Evolutionary conservation across 805 yeast genomes (phyloP).

Genomic region (Sugiyamaella boreocaroliniensis): DNA sequence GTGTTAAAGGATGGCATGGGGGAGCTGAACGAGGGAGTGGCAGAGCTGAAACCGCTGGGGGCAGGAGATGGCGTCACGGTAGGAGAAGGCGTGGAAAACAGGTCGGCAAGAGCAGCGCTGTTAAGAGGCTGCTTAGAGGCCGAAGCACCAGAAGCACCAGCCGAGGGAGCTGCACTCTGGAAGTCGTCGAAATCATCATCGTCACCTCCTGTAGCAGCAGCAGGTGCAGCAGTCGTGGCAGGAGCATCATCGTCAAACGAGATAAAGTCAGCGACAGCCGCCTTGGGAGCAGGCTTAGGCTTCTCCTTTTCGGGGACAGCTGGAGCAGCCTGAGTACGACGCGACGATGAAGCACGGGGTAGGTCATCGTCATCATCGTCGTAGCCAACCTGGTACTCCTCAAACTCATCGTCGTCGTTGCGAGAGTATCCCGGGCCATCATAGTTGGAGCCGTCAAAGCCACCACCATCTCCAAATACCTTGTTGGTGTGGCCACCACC

Average conservation of each 20-base stretch:
- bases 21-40: not conserved
- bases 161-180: slow-evolving; percentile 50
- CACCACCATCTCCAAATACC: slow-evolving; percentile 39
- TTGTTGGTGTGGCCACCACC: slow-evolving; percentile 32
- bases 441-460: slow-evolving; percentile 31
- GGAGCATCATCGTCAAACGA: slow-evolving; percentile 22
- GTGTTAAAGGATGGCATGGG: no score
- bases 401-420: slow-evolving; percentile 34
- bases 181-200: slow-evolving; percentile 62
- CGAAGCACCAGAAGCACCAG: slow-evolving; percentile 17
- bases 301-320: slow-evolving; percentile 8
- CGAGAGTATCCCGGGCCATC: slow-evolving; percentile 26
- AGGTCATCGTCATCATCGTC: slow-evolving; percentile 2
- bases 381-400: slow-evolving; percentile 30
- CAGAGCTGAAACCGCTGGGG: not conserved
- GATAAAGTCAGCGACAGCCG: slow-evolving; percentile 20
- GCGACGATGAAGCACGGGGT: slow-evolving; percentile 1
- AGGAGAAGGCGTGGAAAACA: slow-evolving; percentile 15
- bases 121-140: slow-evolving; percentile 6
- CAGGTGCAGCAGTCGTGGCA: slow-evolving; percentile 19
- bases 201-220: slow-evolving; percentile 33
- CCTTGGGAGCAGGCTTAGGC: not conserved
- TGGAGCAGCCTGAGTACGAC: slow-evolving; percentile 5
- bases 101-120: slow-evolving; percentile 17
- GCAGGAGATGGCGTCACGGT: slow-evolving; percentile 1